phyloP scores from a whole-genome alignment of 2,329 filamentous ascomycete species.

The Dactylonectria estremocensis region DNA sequence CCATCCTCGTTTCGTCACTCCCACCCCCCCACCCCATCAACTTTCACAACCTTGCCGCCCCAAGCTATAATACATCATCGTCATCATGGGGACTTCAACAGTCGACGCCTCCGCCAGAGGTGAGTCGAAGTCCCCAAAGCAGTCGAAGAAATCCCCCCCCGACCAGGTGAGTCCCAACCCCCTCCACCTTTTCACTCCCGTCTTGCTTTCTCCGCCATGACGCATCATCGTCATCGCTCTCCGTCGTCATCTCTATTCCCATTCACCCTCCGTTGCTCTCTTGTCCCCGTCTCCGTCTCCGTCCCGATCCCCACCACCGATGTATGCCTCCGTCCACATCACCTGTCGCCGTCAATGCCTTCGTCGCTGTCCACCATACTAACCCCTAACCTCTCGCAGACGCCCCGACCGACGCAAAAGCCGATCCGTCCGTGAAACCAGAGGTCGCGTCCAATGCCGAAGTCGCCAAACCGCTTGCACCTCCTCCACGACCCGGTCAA shows the following conservation, averaged over 20 bases:
- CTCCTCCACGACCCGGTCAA: slow-evolving; percentile 77
- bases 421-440: slow-evolving; percentile 62
- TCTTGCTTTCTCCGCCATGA: slow-evolving; percentile 40
- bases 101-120: slow-evolving; percentile 57
- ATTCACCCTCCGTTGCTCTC: slow-evolving; percentile 28
- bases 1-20: slow-evolving; percentile 44
- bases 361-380: slow-evolving; percentile 39
- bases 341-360: slow-evolving; percentile 31
- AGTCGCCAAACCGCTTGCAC: slow-evolving; percentile 76
- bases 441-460: slow-evolving; percentile 71
- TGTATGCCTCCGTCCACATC: slow-evolving; percentile 36
- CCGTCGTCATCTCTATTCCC: slow-evolving; percentile 42
- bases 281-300: slow-evolving; percentile 24
- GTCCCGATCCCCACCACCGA: slow-evolving; percentile 3
- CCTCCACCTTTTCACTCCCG: slow-evolving; percentile 24
- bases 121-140: slow-evolving; percentile 66
- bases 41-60: slow-evolving; percentile 47
- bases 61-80: slow-evolving; percentile 62
- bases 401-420: slow-evolving; percentile 62
- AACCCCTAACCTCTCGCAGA: slow-evolving; percentile 53
- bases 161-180: slow-evolving; percentile 58
- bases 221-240: slow-evolving; percentile 45
- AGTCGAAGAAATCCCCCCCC: slow-evolving; percentile 59
- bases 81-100: slow-evolving; percentile 66
- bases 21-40: slow-evolving; percentile 50